These are phyloP conservation scores for Curvularia spicifera DNA, from an alignment of 2,329 filamentous ascomycete genomes.

Conservation along the genomic window DNA sequence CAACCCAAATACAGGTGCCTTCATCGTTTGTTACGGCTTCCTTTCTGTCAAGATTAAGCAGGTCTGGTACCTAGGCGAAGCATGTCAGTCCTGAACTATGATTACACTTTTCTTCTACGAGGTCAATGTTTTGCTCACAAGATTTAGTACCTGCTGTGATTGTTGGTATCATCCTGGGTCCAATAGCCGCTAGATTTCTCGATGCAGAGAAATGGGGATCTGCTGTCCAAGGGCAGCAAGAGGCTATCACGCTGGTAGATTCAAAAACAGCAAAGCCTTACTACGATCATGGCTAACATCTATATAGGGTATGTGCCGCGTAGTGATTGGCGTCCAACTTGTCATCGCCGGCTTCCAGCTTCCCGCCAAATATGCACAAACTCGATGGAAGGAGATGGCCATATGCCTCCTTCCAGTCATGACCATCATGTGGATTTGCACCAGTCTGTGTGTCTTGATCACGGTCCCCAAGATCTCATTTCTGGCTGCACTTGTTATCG, in stretches of 20 bases:
- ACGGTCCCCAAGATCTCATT: slow-evolving; percentile 63
- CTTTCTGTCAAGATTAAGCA: slow-evolving; percentile 62
- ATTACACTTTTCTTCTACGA: neutral
- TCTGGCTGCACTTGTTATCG: slow-evolving; percentile 60
- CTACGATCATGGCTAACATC: neutral
- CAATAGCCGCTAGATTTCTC: slow-evolving; percentile 61
- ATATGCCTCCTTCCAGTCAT: slow-evolving; percentile 65
- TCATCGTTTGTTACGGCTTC: slow-evolving; percentile 58
- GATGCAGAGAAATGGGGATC: slow-evolving; percentile 52
- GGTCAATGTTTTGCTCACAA: slow-evolving; percentile 2
- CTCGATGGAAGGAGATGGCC: slow-evolving; percentile 60
- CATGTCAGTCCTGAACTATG: slow-evolving; percentile 49
- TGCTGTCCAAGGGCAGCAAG: slow-evolving; percentile 41
- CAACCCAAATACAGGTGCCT: slow-evolving; percentile 47
- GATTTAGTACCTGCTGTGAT: slow-evolving; percentile 53
- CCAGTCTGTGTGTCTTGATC: slow-evolving; percentile 62
- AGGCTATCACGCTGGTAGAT: slow-evolving; percentile 52
- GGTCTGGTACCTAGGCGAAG: slow-evolving; percentile 62
- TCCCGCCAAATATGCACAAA: slow-evolving; percentile 61
- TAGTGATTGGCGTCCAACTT: slow-evolving; percentile 69
- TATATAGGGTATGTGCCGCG: slow-evolving; percentile 58
- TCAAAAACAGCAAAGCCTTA: neutral
- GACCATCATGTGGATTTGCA: slow-evolving; percentile 68
- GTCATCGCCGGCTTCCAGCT: slow-evolving; percentile 69
- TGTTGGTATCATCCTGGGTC: slow-evolving; percentile 62